Conservation (phyloP, 2,329 filamentous ascomycete species). For the Rutstroemia sp. region DNA sequence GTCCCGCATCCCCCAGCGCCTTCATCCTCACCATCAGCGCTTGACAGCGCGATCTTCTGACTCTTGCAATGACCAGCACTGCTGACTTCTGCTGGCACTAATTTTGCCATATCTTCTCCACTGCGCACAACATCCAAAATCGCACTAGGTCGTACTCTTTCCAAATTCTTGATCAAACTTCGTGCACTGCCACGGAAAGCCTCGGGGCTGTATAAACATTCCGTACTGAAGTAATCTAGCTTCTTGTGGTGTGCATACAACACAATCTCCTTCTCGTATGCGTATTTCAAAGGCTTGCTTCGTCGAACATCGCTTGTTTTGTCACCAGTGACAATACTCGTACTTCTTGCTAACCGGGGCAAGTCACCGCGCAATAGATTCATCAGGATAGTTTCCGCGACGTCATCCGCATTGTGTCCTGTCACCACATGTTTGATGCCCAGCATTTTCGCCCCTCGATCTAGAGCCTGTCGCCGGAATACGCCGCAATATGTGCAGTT, state of each 20-base stretch:
- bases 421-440: conserved; percentile 92
- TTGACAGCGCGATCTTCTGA: conserved; percentile 31
- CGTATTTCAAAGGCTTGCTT: conserved; percentile 95
- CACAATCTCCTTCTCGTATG: conserved; percentile 98
- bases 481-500: conserved; percentile 99
- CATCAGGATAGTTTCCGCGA: conserved; percentile 97
- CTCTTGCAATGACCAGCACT: conserved; percentile 42
- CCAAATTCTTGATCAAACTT: conserved; percentile 88
- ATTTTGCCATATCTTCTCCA: conserved; percentile 88
- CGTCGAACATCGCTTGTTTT: conserved; percentile 82
- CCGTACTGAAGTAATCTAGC: conserved; percentile 95
- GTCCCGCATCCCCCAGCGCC: conserved; percentile 69
- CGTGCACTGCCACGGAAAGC: conserved; percentile 90
- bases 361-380: conserved; percentile 88
- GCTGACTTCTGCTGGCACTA: conserved; percentile 59
- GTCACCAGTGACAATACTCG: conserved; percentile 78
- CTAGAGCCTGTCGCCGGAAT: conserved; percentile 86
- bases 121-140: conserved; percentile 92
- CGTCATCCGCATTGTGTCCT: conserved; percentile 94
- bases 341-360: conserved; percentile 78
- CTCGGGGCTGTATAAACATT: conserved; percentile 97
- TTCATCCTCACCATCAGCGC: conserved; percentile 34
- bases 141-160: conserved; percentile 85
- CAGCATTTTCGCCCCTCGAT: conserved; percentile 81
- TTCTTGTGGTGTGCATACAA: conserved; percentile 96